phyloP scores from a whole-genome alignment of 140 eudicot genomes.

The Erigeron philadelphicus region DNA sequence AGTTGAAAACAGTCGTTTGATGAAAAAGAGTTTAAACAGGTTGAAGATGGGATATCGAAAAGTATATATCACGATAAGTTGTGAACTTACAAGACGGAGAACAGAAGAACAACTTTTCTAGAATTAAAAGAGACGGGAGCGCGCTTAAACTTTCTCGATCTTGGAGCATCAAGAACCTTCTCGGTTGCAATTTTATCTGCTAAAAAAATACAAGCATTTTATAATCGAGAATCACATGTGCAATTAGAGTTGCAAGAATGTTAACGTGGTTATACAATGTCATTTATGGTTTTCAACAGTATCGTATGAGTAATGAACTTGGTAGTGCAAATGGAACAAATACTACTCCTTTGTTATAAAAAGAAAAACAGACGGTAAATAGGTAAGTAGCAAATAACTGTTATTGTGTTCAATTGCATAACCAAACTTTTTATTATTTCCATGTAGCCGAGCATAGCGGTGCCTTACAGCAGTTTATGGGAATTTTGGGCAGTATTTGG shows the following conservation, averaged over 20 bases:
- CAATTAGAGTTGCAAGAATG: neutral
- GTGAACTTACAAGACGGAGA: slow-evolving; percentile 75
- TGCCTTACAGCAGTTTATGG: too few relatives aligned
- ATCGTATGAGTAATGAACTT: neutral
- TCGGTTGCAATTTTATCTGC: slow-evolving; percentile 55
- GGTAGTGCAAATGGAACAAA: neutral
- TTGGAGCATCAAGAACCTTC: slow-evolving; percentile 47
- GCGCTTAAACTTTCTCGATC: slow-evolving; percentile 74
- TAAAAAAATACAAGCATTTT: slow-evolving; percentile 3
- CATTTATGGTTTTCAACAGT: neutral
- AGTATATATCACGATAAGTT: neutral
- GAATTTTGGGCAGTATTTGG: too few relatives aligned
- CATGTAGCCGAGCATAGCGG: too few relatives aligned
- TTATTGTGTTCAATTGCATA: neutral
- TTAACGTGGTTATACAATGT: neutral
- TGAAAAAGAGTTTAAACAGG: neutral
- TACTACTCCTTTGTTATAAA: neutral
- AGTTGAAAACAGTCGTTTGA: too few relatives aligned
- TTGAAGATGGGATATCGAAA: neutral
- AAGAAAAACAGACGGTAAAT: neutral
- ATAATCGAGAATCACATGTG: neutral
- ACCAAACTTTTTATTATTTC: neutral
- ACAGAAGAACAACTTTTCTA: slow-evolving; percentile 76
- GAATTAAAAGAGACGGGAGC: slow-evolving; percentile 56
- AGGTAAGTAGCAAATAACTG: neutral